Evolutionary conservation across 75 land plant species (phyloP), one percentile per base, ranked within the genome.

Genomic region (Selaginella moellendorffii): DNA sequence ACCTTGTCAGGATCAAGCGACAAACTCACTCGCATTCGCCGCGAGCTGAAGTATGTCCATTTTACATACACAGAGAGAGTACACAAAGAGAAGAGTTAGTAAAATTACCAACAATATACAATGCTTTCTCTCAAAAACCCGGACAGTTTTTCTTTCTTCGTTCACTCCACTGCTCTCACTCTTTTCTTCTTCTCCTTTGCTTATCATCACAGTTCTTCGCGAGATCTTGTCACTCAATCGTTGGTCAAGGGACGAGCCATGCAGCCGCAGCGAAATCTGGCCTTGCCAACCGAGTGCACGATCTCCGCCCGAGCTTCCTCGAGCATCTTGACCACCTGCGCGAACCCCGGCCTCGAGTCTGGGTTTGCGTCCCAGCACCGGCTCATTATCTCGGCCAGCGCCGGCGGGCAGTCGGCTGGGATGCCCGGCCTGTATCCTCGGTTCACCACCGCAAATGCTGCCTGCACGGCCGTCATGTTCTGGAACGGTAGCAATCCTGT

Each of bases 391-490:
- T 36, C 46, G 5, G 46, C 46, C 46, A 36, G 14, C 5, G 46
- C 46, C 46, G 46, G 46, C 46, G 46, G 46, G 46, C 46, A 36
- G 14, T 36, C 46, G 46, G 5, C 10, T 5, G 46, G 46, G 14
- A 36, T 36, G 14, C 10, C 14, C 14, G 59, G 24, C 24, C 59
- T 56, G 24, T 24, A 56, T 8, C 59, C 59, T 56, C n/a, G 5
- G 46, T 36, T 36, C n/a, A 21, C 23, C 8, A 56, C 59, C 8
- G 59, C 21, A 56, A 56, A 56, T 21, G 24, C 23, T 21, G 24
- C 24, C 21, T 56, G 59, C 19, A 56, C 59, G 19, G 59, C 59
- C 5, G 59, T 56, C 59, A 56, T 56, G 59, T 56, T 56, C 59
- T 56, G 59, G n/a, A 19, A 56, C 2, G 59, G 59, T 19, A 56